Conservation (phyloP, 805 yeast species). For the Jamesozyma rosinii region DNA sequence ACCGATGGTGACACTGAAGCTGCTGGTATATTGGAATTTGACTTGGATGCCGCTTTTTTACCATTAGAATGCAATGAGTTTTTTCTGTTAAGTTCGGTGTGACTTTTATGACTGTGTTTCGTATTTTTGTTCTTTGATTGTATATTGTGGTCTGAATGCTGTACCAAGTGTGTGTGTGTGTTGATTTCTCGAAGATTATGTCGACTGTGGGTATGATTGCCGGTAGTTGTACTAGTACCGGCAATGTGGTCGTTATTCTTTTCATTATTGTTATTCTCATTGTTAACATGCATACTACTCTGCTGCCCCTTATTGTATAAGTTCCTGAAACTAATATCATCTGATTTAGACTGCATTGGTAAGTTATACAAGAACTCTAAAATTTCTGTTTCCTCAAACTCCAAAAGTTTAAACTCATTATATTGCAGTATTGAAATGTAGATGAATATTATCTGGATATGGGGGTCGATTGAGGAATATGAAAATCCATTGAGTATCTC, state of each 20-base stretch:
- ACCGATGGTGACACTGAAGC: no score
- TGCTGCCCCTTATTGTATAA: conserved; percentile 9
- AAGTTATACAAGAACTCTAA: conserved; percentile 60
- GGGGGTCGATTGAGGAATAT: conserved; percentile 54
- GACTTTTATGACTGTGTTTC: no score
- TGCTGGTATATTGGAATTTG: no score
- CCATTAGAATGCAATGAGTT: no score
- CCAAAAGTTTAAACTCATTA: conserved; percentile 67
- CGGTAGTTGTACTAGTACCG: neutral
- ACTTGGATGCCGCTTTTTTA: no score
- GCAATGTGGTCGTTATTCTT: neutral
- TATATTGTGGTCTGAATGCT: no score
- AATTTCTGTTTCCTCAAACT: conserved; percentile 84
- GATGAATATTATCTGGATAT: conserved; percentile 64
- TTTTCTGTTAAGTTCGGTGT: no score
- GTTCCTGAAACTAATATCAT: conserved; percentile 25
- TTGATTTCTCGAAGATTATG: no score
- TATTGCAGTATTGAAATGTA: conserved; percentile 73
- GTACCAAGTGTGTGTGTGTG: no score
- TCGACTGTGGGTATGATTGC: neutral
- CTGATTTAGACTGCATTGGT: conserved; percentile 29
- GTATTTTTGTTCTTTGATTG: no score
- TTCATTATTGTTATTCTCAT: neutral
- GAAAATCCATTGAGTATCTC: conserved; percentile 8
- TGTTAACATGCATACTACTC: neutral